Base-by-base conservation (phyloP, 2,329 filamentous ascomycete species). In the Sordariomycetes sp. region DNA sequence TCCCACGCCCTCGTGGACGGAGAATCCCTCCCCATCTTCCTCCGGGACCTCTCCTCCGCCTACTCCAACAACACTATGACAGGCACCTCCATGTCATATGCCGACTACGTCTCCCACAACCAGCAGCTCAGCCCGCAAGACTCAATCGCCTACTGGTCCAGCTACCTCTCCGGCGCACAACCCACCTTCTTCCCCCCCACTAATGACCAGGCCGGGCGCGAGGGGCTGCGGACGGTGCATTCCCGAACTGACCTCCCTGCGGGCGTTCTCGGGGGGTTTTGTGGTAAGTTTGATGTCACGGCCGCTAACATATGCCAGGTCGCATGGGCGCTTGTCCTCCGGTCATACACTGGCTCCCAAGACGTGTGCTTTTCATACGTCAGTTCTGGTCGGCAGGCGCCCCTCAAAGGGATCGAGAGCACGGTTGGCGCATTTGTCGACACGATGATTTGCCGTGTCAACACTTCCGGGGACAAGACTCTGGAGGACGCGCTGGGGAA, bases 331-430 rank as follows among this genome's bases (percentile, higher is more conserved):
- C 22, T 52, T 3, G 25, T 32, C 20, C 50, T 52, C 4, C 4
- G 25, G 50, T 24, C 50, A 4, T 79, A 78, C 60, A 77, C 77
- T 1, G 71, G 72, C 0, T 65, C 68, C 0, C 66, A 68, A 2
- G 74, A 78, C 50, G 72, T 81, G 0, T 77, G 74, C 32, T 82
- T 81, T 59, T 79, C 79, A 1, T 77, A 79, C 58, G 70, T 80
- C 0, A 65, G 77, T 4, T 77, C 76, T 0, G 79, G 79, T 1
- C 70, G 80, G 17, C 78, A 82, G 59, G 70, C 75, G 4, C 72
- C 76, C 1, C 67, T 82, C 0, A 66, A 70, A 2, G 70, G 72
- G 1, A 74, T 81, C 12, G 69, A 75, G 2, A 68, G 74, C 2
- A 73, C 77, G 2, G 71, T 77, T 13, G 79, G 79, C 0, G 70